Conservation (phyloP, 306 rosid genomes). For the Fagus crenata region DNA sequence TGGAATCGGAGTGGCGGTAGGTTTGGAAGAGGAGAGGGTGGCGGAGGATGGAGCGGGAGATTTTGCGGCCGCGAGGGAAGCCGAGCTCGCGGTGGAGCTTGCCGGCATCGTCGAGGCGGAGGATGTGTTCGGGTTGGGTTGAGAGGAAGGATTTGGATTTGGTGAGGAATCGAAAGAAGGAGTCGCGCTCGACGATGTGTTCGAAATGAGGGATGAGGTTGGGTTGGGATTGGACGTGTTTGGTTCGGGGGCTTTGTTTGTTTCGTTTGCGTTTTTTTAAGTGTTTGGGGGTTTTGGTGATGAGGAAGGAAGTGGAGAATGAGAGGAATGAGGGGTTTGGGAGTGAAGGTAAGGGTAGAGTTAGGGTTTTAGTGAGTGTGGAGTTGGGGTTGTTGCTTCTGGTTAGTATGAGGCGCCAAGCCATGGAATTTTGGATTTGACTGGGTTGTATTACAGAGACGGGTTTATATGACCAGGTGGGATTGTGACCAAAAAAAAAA, state of each 20-base stretch:
- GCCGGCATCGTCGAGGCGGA: constrained; percentile 87
- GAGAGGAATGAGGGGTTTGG: constrained; percentile 2
- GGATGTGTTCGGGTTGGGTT: constrained; percentile 67
- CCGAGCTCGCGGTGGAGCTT: constrained; percentile 93
- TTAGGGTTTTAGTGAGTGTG: constrained; percentile 25
- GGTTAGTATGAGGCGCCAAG: constrained; percentile 43
- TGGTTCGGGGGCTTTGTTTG: constrained; percentile 60
- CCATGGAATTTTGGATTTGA: constrained; percentile 30
- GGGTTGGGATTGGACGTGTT: constrained; percentile 58
- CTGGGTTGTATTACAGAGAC: no score
- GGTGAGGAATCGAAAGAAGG: constrained; percentile 44
- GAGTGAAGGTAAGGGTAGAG: not conserved
- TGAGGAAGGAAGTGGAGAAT: constrained; percentile 76
- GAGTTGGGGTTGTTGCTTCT: constrained; percentile 15
- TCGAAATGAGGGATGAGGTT: constrained; percentile 53
- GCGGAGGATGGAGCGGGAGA: constrained; percentile 53
- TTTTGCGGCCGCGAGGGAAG: constrained; percentile 84
- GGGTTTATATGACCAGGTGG: no score
- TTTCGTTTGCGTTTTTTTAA: constrained; percentile 49
- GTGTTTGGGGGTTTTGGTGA: constrained; percentile 70
- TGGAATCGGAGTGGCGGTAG: constrained; percentile 67
- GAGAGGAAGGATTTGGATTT: constrained; percentile 60
- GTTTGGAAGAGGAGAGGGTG: constrained; percentile 68
- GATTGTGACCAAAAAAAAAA: not conserved
- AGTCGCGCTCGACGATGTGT: constrained; percentile 55